Evolutionary conservation across 495 filamentous ascomycete species (phyloP).

Genomic region (Penicillium lagena): DNA sequence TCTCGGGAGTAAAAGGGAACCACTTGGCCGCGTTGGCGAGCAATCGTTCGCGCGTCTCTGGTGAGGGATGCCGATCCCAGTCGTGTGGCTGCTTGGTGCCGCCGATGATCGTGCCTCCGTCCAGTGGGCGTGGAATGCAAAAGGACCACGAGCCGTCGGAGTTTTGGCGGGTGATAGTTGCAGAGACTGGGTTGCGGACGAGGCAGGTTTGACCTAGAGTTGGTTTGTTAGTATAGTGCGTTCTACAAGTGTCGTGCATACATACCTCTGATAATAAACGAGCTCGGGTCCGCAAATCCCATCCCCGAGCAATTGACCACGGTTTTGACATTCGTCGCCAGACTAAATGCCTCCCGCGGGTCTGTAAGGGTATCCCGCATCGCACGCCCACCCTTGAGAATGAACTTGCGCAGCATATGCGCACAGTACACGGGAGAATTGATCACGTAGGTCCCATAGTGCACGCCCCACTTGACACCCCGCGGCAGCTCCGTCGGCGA

Average conservation of each 20-base stretch:
- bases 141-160: conserved; percentile 55
- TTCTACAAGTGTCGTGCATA: background rate
- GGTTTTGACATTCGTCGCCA: conserved; percentile 30
- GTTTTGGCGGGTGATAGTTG: conserved; percentile 54
- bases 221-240: too few species aligned
- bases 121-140: conserved; percentile 51
- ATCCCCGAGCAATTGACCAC: conserved; percentile 55
- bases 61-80: conserved; percentile 44
- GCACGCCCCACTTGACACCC: conserved; percentile 47
- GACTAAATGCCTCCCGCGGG: conserved; percentile 41
- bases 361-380: conserved; percentile 36
- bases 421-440: conserved; percentile 58
- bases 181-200: conserved; percentile 38
- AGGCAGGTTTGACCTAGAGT: conserved; percentile 35
- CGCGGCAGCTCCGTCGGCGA: conserved; percentile 32
- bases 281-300: conserved; percentile 45
- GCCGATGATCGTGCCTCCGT: conserved; percentile 56
- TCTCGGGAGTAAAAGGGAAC: conserved; percentile 37
- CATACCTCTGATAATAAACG: conserved; percentile 51
- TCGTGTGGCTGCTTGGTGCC: conserved; percentile 55
- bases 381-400: conserved; percentile 41
- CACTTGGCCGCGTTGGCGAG: conserved; percentile 38
- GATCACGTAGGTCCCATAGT: conserved; percentile 52
- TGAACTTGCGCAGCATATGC: conserved; percentile 47
- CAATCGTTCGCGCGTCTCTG: conserved; percentile 39